A percentile compares a stretch with the other conserved stretches of the same genome.
Conservation (phyloP, 495 filamentous ascomycete genomes). For the Wilcoxina mikolae region DNA sequence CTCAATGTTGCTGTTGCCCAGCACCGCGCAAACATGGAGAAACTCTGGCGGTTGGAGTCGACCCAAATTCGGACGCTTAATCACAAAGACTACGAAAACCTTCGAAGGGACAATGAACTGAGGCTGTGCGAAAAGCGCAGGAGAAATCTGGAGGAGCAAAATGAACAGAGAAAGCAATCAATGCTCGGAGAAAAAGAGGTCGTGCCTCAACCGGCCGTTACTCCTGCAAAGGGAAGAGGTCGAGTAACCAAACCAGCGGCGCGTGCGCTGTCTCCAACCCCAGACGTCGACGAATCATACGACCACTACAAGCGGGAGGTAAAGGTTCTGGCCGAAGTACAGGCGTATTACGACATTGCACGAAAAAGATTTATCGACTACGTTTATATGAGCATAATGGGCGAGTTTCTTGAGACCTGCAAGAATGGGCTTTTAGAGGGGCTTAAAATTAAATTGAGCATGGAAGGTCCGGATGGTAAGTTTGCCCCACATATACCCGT, state of each 20-base stretch:
- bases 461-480: slow-evolving; percentile 18
- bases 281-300: slow-evolving; percentile 4
- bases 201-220: too few species aligned
- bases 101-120: slow-evolving; percentile 11
- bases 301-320: slow-evolving; percentile 23
- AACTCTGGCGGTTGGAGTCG: slow-evolving; percentile 1
- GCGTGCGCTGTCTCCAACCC: neutral
- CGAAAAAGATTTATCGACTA: slow-evolving; percentile 24
- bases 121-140: slow-evolving; percentile 7
- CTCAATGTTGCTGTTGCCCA: neutral
- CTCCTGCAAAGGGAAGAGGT: too few species aligned
- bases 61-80: slow-evolving; percentile 22
- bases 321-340: slow-evolving; percentile 17
- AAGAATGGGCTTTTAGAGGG: slow-evolving; percentile 4
- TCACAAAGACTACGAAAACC: slow-evolving; percentile 15
- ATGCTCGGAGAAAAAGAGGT: too few species aligned
- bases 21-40: neutral
- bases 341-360: slow-evolving; percentile 23
- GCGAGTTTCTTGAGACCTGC: slow-evolving; percentile 14
- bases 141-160: slow-evolving; percentile 21
- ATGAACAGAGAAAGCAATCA: too few species aligned
- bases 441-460: slow-evolving; percentile 11
- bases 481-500: neutral
- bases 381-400: slow-evolving; percentile 23
- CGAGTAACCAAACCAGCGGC: too few species aligned